Percentiles rank a stretch among this genome's conserved stretches.
These are phyloP conservation scores for Beta macrorhiza DNA, from an alignment of 179 eudicot species.

Conservation along the genomic window DNA sequence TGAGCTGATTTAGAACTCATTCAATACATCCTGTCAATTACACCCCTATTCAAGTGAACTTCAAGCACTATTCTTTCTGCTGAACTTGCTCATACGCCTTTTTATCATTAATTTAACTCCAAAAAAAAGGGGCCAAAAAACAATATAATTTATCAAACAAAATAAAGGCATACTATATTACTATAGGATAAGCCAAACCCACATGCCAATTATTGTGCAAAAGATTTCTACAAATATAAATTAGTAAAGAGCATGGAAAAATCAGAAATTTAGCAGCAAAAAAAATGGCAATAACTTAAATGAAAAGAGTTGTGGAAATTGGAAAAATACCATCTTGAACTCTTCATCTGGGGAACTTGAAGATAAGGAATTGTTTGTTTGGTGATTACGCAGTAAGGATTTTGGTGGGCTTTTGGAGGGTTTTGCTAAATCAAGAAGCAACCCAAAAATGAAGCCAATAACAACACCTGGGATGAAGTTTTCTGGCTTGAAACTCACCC, in stretches of 20 bases:
- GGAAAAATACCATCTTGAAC: slow-evolving; percentile 66
- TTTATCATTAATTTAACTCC: background rate
- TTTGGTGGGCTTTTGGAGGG: slow-evolving; percentile 37
- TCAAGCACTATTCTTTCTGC: slow-evolving; percentile 1
- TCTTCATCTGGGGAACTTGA: slow-evolving; percentile 47
- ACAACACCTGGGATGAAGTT: slow-evolving; percentile 89
- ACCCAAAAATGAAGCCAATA: slow-evolving; percentile 76
- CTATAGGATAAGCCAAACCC: background rate
- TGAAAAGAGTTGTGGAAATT: background rate
- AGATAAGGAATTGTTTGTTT: slow-evolving; percentile 24
- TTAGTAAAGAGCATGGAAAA: no score
- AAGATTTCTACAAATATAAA: no score
- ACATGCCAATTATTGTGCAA: background rate
- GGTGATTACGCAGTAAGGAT: slow-evolving; percentile 29
- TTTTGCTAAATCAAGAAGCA: slow-evolving; percentile 68
- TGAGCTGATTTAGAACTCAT: background rate
- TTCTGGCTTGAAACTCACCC: slow-evolving; percentile 78
- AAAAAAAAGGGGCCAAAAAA: background rate
- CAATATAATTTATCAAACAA: background rate
- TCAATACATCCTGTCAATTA: background rate
- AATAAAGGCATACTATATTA: background rate
- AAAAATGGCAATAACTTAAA: background rate
- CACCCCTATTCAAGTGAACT: background rate
- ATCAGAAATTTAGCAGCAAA: background rate
- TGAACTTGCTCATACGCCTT: background rate